Evolutionary conservation across 169 alveolate species (phyloP), one percentile per base, ranked within the genome.

Genomic region (Eimeria falciformis): DNA sequence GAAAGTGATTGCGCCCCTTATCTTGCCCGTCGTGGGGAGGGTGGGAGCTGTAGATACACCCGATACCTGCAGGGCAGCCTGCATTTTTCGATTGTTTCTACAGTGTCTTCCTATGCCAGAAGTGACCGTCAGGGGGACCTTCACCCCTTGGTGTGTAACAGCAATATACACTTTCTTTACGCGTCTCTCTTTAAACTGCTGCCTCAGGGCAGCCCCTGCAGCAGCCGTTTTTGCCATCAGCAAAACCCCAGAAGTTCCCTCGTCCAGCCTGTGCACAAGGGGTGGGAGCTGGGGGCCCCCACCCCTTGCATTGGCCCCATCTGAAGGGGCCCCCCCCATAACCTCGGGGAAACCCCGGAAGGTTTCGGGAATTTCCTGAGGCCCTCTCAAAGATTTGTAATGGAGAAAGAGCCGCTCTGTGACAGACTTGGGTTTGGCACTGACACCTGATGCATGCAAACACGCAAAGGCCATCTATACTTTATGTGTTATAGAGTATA

Each of bases 231-330:
- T 91, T 9, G 94, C 94, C 17, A 81, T 85, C 50, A 81, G 69
- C 50, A 91, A 62, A 17, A 81, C 91, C 17, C 94, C 94, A 21
- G 85, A 79, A 27, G 94, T 79, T 46, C 94, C 94, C 25, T 37
- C 33, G 62, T 91, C 94, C 25, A 91, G 87, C 50, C 94, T 40
- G 53, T 91, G 94, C 77, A 91, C 91, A 7, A 91, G 25, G 66
- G 68, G 86, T 11, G 56, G 89, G 29, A 40, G 14, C 23, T 11
- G 56, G 9, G 58, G 43, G 73, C 89, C 21, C 5, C 55, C 89
- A 11, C 5, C 0, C 43, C 7, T 69, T 12, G 14, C 86, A 43
- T 46, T 27, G 40, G 25, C 5, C 47, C 58, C 55, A 50, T 40
- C 83, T 14, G 45, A n/a, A 27, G 66, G 45, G 23, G 6, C 21